Conservation (phyloP, 108 stramenopile genomes). For the Nitzschia sp. region DNA sequence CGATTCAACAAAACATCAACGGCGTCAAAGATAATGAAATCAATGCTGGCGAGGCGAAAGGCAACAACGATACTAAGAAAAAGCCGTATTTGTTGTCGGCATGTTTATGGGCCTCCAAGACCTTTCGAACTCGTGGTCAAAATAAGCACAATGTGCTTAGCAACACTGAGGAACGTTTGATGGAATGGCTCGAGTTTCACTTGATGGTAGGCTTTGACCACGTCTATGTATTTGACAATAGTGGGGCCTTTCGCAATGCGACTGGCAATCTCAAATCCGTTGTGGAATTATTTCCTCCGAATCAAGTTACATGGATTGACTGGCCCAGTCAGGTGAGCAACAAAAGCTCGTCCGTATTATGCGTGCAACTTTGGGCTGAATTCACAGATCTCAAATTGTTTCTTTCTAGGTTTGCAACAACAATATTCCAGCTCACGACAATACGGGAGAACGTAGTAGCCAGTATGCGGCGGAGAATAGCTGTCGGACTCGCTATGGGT, state of each 20-base stretch:
- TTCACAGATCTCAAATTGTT: background rate
- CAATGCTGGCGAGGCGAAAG: background rate
- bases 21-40: background rate
- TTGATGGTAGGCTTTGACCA: constrained; percentile 82
- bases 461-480: constrained; percentile 76
- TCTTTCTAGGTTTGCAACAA: constrained; percentile 54
- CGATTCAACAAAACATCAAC: background rate
- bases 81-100: constrained; percentile 61
- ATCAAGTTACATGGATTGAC: constrained; percentile 51
- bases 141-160: constrained; percentile 32
- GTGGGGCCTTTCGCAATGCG: constrained; percentile 40
- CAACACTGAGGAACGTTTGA: constrained; percentile 55
- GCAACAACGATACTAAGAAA: constrained; percentile 22
- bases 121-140: constrained; percentile 64
- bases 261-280: constrained; percentile 30
- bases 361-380: too few relatives aligned
- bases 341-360: constrained; percentile 61
- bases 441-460: constrained; percentile 68
- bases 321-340: constrained; percentile 62
- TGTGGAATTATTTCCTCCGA: constrained; percentile 20
- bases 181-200: constrained; percentile 87
- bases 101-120: constrained; percentile 72
- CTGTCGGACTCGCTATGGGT: constrained; percentile 64
- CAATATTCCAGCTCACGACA: constrained; percentile 68
- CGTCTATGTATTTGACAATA: constrained; percentile 76